Conservation (phyloP, 2,329 filamentous ascomycete genomes). For the Penicillium sp. region DNA sequence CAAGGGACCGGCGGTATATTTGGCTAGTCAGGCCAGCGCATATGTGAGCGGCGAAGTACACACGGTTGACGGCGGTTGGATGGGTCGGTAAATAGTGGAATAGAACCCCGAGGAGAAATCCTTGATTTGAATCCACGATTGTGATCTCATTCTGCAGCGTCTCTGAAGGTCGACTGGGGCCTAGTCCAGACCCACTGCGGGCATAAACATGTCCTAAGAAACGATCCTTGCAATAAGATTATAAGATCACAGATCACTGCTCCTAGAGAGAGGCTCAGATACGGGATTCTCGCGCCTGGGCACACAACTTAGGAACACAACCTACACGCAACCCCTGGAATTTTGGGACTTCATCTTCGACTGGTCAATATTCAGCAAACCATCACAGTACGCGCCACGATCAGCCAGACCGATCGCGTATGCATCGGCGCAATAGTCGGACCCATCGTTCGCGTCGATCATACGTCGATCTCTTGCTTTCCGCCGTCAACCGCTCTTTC, state of each 20-base stretch:
- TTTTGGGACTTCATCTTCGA: no score
- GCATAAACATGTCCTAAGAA: background rate
- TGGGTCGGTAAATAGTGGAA: conserved; percentile 60
- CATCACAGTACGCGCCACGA: background rate
- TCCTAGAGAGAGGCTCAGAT: no score
- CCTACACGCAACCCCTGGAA: no score
- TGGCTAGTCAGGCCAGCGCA: conserved; percentile 67
- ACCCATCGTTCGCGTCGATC: background rate
- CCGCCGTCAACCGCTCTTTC: background rate
- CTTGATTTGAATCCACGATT: background rate
- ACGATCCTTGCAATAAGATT: no score
- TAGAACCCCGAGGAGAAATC: background rate
- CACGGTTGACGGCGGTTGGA: conserved; percentile 87
- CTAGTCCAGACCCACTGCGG: background rate
- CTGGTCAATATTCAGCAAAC: no score
- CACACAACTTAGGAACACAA: no score
- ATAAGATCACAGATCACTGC: no score
- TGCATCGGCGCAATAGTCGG: background rate
- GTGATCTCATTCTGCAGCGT: background rate
- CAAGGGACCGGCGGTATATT: conserved; percentile 71
- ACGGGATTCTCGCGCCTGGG: no score
- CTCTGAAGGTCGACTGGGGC: no score
- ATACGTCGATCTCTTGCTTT: background rate
- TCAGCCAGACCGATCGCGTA: background rate
- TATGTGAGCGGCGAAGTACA: conserved; percentile 79